Evolutionary conservation across 2,329 filamentous ascomycete genomes (phyloP).

Genomic region (Xylaria sp.): DNA sequence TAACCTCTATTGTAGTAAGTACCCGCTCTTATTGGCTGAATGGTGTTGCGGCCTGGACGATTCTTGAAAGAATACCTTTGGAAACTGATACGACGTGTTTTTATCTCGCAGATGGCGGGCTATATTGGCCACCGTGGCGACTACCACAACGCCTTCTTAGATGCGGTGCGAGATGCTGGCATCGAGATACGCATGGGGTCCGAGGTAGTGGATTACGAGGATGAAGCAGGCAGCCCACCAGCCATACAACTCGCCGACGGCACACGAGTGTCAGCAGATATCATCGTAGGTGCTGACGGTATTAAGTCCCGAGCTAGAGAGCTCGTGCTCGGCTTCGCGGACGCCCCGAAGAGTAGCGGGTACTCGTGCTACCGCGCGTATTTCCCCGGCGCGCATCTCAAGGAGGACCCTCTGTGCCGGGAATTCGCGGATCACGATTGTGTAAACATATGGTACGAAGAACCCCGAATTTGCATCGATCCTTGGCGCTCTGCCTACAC

Average conservation of each 20-base stretch:
- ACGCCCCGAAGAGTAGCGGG: slow-evolving; percentile 57
- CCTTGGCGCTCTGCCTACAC: neutral
- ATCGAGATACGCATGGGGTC: slow-evolving; percentile 49
- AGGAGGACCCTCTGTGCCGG: slow-evolving; percentile 43
- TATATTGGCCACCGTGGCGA: slow-evolving; percentile 53
- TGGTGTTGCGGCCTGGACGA: too few species aligned
- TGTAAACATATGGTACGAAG: slow-evolving; percentile 48
- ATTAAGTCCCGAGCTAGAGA: slow-evolving; percentile 55
- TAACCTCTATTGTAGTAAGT: too few species aligned
- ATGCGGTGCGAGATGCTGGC: slow-evolving; percentile 46
- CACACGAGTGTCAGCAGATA: slow-evolving; percentile 48
- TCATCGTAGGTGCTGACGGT: slow-evolving; percentile 58
- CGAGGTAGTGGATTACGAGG: slow-evolving; percentile 47
- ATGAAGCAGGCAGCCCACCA: slow-evolving; percentile 37
- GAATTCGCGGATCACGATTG: slow-evolving; percentile 51
- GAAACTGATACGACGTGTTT: too few species aligned
- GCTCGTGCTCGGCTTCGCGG: slow-evolving; percentile 57
- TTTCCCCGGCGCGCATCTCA: slow-evolving; percentile 45
- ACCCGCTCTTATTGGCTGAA: too few species aligned
- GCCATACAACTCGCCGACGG: slow-evolving; percentile 45
- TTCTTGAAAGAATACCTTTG: too few species aligned
- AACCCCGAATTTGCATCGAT: neutral
- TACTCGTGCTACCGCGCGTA: slow-evolving; percentile 60
- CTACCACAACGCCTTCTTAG: slow-evolving; percentile 50
- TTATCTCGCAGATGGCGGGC: too few species aligned